Evolutionary conservation across 345 rosid genomes (phyloP).

Genomic region (Odontarrhena argentea): DNA sequence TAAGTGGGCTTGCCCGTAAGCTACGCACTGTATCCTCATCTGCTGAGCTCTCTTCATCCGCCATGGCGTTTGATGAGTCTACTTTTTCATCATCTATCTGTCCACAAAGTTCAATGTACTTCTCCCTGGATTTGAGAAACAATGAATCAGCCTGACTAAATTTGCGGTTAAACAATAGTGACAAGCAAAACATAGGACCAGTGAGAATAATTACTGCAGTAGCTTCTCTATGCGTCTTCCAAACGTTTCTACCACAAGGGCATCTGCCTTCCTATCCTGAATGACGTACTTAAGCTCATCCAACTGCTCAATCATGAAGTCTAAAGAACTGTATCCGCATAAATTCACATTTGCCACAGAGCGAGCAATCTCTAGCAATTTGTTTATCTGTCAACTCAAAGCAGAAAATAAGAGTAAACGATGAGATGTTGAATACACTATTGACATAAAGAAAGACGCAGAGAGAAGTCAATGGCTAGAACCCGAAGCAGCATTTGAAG

Average conservation of each 20-base stretch:
- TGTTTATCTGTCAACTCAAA: conserved; percentile 63
- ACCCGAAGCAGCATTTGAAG: background rate
- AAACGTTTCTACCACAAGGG: conserved; percentile 92
- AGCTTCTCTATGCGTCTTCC: conserved; percentile 96
- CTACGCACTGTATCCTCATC: conserved; percentile 85
- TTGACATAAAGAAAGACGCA: conserved; percentile 11
- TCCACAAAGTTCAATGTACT: conserved; percentile 76
- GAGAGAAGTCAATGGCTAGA: background rate
- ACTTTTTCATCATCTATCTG: conserved; percentile 81
- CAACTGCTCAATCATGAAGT: conserved; percentile 71
- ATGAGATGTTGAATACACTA: conserved; percentile 19
- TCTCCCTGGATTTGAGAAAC: conserved; percentile 63
- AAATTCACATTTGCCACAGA: conserved; percentile 71
- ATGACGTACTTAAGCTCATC: conserved; percentile 87
- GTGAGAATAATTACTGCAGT: conserved; percentile 61
- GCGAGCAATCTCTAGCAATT: conserved; percentile 76
- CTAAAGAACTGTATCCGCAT: conserved; percentile 66
- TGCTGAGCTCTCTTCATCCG: conserved; percentile 78
- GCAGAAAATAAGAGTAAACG: conserved; percentile 1
- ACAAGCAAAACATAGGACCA: conserved; percentile 11
- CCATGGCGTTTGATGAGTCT: conserved; percentile 58
- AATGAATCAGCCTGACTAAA: conserved; percentile 7
- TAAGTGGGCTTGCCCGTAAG: conserved; percentile 83
- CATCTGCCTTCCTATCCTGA: conserved; percentile 95
- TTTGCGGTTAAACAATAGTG: conserved; percentile 1